A percentile compares a stretch with the other conserved stretches of the same genome.
Evolutionary conservation across 2,329 filamentous ascomycete species (phyloP).

Genomic region (Claviceps sp.): DNA sequence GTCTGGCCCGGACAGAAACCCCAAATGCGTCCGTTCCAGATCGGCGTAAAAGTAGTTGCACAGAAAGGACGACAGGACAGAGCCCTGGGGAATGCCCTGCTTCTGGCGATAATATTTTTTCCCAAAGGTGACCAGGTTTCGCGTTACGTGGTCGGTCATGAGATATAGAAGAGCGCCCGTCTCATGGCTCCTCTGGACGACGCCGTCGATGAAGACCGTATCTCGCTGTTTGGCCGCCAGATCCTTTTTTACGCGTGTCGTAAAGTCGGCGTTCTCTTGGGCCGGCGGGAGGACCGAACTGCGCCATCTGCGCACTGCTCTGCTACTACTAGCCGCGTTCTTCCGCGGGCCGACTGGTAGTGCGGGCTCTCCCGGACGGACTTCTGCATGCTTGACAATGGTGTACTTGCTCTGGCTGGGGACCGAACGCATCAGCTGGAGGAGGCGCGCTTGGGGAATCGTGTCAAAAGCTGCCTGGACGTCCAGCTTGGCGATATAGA

Average conservation of each 20-base stretch:
- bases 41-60: slow-evolving; percentile 96
- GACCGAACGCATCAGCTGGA: slow-evolving; percentile 50
- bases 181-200: slow-evolving; percentile 42
- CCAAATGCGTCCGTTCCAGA: slow-evolving; percentile 56
- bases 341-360: slow-evolving; percentile 8
- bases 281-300: slow-evolving; percentile 32
- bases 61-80: slow-evolving; percentile 69
- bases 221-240: slow-evolving; percentile 38
- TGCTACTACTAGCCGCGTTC: slow-evolving; percentile 14
- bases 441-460: slow-evolving; percentile 67
- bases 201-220: slow-evolving; percentile 65
- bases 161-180: slow-evolving; percentile 52
- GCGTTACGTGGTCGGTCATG: slow-evolving; percentile 64
- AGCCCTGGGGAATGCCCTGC: slow-evolving; percentile 84
- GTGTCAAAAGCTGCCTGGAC: slow-evolving; percentile 90
- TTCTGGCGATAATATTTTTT: slow-evolving; percentile 83
- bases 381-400: slow-evolving; percentile 61
- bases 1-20: slow-evolving; percentile 44
- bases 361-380: slow-evolving; percentile 34
- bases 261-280: slow-evolving; percentile 28
- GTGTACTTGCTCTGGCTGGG: slow-evolving; percentile 49
- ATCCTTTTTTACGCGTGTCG: slow-evolving; percentile 28
- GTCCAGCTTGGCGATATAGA: slow-evolving; percentile 90
- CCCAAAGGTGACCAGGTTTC: slow-evolving; percentile 78
- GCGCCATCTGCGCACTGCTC: slow-evolving; percentile 36